phyloP scores from a whole-genome alignment of 768 basidiomycete species.

The Phaffia tasmanica region DNA sequence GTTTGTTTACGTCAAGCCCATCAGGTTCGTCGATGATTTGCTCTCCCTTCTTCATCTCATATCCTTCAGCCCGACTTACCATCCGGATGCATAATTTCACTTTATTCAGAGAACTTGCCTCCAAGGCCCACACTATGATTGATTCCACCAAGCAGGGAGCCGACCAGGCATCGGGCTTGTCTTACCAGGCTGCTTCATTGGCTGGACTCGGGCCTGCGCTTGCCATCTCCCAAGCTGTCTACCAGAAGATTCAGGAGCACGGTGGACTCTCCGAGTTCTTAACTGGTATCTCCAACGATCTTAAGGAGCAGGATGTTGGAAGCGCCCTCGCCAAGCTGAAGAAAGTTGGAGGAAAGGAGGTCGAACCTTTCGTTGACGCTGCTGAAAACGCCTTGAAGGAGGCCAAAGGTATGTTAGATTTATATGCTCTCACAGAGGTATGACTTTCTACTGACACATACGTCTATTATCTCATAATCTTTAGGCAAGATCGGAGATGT shows the following conservation, averaged over 20 bases:
- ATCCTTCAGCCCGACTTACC: background rate
- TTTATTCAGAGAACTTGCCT: conserved; percentile 32
- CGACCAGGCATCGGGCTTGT: conserved; percentile 25
- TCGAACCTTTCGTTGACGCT: conserved; percentile 33
- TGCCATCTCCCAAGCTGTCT: conserved; percentile 20
- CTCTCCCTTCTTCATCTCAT: background rate
- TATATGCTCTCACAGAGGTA: too few relatives aligned
- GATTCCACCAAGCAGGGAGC: conserved; percentile 29
- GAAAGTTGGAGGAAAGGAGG: conserved; percentile 35
- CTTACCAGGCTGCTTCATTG: conserved; percentile 26
- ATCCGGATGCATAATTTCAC: background rate
- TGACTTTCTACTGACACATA: too few relatives aligned
- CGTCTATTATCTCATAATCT: too few relatives aligned
- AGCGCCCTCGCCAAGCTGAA: conserved; percentile 35
- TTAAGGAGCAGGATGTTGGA: conserved; percentile 34
- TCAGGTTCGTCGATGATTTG: conserved; percentile 4
- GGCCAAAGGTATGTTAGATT: conserved; percentile 29
- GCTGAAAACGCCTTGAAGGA: conserved; percentile 35
- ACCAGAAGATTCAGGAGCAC: conserved; percentile 23
- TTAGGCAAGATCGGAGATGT: conserved; percentile 30
- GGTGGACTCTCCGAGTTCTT: conserved; percentile 35
- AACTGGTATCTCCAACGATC: conserved; percentile 22
- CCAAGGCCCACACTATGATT: conserved; percentile 28
- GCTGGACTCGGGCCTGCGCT: conserved; percentile 22
- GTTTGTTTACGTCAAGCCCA: conserved; percentile 33